Evolutionary conservation across 2,329 filamentous ascomycete species (phyloP), one percentile per base, ranked within the genome.

Genomic region (Ophiostoma sp.): DNA sequence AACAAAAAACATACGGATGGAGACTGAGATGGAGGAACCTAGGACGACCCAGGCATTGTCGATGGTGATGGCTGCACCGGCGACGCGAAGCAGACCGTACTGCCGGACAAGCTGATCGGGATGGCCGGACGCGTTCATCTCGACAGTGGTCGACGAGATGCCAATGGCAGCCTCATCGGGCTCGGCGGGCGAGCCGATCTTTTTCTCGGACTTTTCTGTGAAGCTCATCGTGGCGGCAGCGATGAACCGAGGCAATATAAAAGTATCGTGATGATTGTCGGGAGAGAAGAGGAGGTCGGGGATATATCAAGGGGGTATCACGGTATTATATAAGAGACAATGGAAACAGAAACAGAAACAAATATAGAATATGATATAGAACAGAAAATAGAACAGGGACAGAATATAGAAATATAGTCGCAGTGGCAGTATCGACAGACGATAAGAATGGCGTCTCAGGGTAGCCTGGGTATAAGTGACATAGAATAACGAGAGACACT

Each of bases 1-100:
- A 10, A 48, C 2, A 23, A 48, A 15, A 20, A 41, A 73, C 80
- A 75, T 77, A 82, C 80, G 77, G 54, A 85, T 82, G 5, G 82
- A 83, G 66, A 87, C 80, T 4, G 83, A 83, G 54, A 89, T 82
- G 69, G 86, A 87, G 15, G 87, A 87, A 69, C 86, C 87, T 71
- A 89, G 79, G 6, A 87, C 86, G 69, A 87, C 83, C 87, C 87
- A 90, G 23, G 87, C 87, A 74, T 88, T 89, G 76, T 88, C 87
- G 33, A 88, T 85, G 1, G 86, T 89, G 68, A 89, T 78, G 0
- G 85, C 87, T 65, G 87, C 81, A 33, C 85, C 86, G 68, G 86
- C 86, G 60, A 89, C 83, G 68, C 83, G 85, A 66, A 88, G 74
- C 10, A 89, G 79, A 48, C 85, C 83, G 76, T 89, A 90, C 75